Percentiles rank a stretch among this genome's conserved stretches.
These are phyloP conservation scores for Populus alba DNA, from an alignment of 345 rosid species.

Conservation along the genomic window DNA sequence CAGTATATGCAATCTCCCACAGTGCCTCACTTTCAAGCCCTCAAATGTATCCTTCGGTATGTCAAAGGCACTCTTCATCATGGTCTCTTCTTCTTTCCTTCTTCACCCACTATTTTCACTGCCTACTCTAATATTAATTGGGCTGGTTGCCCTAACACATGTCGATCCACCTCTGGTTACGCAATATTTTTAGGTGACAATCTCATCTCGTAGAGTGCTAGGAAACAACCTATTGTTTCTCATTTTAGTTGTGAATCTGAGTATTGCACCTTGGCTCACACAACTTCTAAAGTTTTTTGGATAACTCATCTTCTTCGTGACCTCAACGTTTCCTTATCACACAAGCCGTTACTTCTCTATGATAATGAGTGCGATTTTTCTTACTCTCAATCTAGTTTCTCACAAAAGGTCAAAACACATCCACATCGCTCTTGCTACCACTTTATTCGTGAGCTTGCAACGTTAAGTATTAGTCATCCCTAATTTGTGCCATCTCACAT, in stretches of 20 bases:
- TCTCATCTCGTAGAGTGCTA: neutral
- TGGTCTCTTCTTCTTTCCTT: neutral
- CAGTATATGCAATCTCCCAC: neutral
- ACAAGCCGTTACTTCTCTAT: neutral
- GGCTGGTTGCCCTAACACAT: neutral
- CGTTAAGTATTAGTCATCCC: no score
- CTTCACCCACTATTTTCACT: neutral
- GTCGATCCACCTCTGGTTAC: neutral
- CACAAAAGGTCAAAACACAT: neutral
- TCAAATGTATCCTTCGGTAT: neutral
- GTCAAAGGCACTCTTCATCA: no score
- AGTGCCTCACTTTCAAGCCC: neutral
- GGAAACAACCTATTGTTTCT: neutral
- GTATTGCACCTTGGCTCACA: neutral
- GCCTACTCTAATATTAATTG: neutral
- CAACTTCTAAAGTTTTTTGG: neutral
- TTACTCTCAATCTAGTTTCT: neutral
- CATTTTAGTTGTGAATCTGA: neutral
- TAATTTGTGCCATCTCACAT: no score
- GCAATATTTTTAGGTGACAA: neutral
- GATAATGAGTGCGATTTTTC: neutral
- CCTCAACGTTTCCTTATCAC: neutral
- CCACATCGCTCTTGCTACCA: neutral
- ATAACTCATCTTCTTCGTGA: neutral
- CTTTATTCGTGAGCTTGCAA: neutral